Evolutionary conservation across 306 rosid species (phyloP).

Genomic region (Canavalia gladiata): DNA sequence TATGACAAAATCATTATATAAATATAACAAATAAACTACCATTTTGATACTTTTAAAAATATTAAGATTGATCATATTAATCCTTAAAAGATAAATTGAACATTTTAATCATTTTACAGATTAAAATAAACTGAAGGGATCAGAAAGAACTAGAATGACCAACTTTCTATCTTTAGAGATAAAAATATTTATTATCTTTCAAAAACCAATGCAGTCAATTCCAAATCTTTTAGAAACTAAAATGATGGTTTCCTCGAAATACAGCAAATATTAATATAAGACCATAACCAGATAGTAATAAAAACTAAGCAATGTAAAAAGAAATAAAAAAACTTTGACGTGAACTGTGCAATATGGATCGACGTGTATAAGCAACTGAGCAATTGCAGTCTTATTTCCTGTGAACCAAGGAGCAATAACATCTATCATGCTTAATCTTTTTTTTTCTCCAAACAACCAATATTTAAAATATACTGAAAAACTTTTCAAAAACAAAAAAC

Average conservation of each 20-base stretch:
- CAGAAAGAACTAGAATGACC: too few species aligned
- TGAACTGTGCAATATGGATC: background rate
- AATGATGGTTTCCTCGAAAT: too few species aligned
- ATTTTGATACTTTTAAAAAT: too few species aligned
- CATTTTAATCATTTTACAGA: too few species aligned
- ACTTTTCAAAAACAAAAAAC: background rate
- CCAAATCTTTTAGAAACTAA: too few species aligned
- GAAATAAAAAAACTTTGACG: too few species aligned
- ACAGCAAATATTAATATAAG: background rate
- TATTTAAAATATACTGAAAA: background rate
- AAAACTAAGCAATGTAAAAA: background rate
- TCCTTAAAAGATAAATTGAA: too few species aligned
- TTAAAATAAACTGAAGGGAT: too few species aligned
- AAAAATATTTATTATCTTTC: too few species aligned
- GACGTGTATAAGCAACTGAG: background rate
- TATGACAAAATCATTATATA: background rate
- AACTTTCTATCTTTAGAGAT: too few species aligned
- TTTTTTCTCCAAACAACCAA: background rate
- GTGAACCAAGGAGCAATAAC: background rate
- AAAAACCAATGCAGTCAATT: too few species aligned
- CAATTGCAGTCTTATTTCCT: background rate
- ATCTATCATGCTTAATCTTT: background rate
- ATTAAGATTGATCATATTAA: too few species aligned
- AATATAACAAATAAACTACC: background rate
- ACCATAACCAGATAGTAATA: background rate